Conservation (phyloP, 495 filamentous ascomycete genomes). For the Trichoderma gamsii region DNA sequence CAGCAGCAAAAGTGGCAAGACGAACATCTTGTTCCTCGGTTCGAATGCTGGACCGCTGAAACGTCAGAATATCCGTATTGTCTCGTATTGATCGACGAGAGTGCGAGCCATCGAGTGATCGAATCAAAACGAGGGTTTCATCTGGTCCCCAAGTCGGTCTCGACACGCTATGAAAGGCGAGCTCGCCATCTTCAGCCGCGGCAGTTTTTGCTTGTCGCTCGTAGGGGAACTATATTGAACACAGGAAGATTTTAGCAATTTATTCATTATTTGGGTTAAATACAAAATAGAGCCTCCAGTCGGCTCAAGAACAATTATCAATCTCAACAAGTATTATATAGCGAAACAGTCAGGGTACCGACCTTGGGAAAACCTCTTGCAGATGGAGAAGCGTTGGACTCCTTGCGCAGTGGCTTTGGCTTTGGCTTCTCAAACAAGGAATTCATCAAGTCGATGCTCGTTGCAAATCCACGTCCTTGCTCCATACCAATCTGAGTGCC, state of each 20-base stretch:
- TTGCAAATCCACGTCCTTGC: constrained; percentile 56
- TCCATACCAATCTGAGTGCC: constrained; percentile 16
- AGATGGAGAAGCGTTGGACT: constrained; percentile 23
- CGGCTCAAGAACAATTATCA: constrained; percentile 24
- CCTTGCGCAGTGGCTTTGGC: constrained; percentile 29
- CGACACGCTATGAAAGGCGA: constrained; percentile 56
- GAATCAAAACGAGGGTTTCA: constrained; percentile 62
- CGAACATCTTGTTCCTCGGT: constrained; percentile 44
- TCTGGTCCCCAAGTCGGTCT: constrained; percentile 75
- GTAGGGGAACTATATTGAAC: constrained; percentile 75
- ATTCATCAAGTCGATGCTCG: constrained; percentile 86
- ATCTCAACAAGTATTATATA: constrained; percentile 53
- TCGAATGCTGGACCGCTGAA: constrained; percentile 32
- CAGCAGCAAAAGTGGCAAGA: constrained; percentile 46
- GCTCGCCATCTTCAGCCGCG: constrained; percentile 48
- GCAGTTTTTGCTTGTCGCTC: constrained; percentile 62
- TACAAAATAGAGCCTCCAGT: neutral
- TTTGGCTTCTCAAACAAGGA: constrained; percentile 69
- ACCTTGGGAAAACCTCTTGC: constrained; percentile 43
- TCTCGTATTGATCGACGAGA: constrained; percentile 24
- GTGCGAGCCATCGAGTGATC: constrained; percentile 17
- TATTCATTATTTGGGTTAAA: constrained; percentile 11
- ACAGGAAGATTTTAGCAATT: constrained; percentile 22
- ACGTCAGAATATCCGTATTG: constrained; percentile 25
- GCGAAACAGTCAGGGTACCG: constrained; percentile 55